Evolutionary conservation across 2,329 filamentous ascomycete species (phyloP), one percentile per base, ranked within the genome.

Genomic region (Diaporthe batatas): DNA sequence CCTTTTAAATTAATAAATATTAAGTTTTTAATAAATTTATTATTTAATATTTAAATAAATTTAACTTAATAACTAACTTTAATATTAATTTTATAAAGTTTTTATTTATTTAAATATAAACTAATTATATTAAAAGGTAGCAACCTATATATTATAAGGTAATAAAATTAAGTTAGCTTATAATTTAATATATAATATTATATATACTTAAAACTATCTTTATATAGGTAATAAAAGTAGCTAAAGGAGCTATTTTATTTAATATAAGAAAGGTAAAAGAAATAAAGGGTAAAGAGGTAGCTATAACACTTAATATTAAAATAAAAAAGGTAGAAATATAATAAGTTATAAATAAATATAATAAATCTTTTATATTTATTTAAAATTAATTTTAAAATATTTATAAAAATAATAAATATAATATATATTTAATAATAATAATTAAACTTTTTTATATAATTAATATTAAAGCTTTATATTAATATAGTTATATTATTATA

Each of bases 401-500:
- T 53, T 53, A 53, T 53, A 25, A 14, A n/a, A 53, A 53, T 53
- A 25, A 53, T 53, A 53, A 53, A 53, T 25, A 53, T 25, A 25
- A 25, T 53, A 53, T 25, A 25, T 53, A 6, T 14, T 25, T 53
- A 53, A 25, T 25, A 12, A 14, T 14, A 14, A 25, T 53, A 53
- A 14, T 25, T 53, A 53, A 10, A 14, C 25, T 25, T 25, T 14
- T 25, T 16, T 53, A 36, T 36, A 53, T 53, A 25, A 53, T 10
- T 53, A 53, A 25, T 25, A 14, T 25, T 53, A 53, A 53, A 25
- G 1, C 2, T 6, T 6, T 53, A 53, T 53, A 14, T 16, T 53
- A 53, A 25, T 4, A 51, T 51, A 51, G 5, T 12, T 51, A 53
- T 53, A 53, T 25, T 53, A 53, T 25, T 25, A 53, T 53, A 53